Conservation (phyloP, 2,329 filamentous ascomycete species). For the Ustilaginoidea virens region DNA sequence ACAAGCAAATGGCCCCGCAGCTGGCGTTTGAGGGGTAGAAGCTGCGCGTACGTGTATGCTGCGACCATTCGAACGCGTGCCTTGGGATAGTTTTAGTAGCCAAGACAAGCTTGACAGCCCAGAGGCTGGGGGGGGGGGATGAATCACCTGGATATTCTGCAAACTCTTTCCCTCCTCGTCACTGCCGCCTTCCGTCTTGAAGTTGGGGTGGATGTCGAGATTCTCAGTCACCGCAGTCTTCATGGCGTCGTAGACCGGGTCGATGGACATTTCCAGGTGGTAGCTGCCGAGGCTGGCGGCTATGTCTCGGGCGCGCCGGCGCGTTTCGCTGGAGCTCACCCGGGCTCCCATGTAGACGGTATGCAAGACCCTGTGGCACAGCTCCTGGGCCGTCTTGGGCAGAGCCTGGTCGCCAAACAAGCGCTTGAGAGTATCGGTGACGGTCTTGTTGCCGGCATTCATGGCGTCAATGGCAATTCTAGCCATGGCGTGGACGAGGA, state of each 20-base stretch:
- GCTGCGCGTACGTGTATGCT: no score
- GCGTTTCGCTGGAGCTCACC: slow-evolving; percentile 48
- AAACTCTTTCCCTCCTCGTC: slow-evolving; percentile 34
- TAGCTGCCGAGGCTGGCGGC: slow-evolving; percentile 48
- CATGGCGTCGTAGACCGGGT: slow-evolving; percentile 45
- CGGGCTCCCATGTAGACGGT: slow-evolving; percentile 44
- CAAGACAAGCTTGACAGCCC: no score
- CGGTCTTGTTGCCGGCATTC: slow-evolving; percentile 12
- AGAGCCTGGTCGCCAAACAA: slow-evolving; percentile 15
- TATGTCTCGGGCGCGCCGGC: slow-evolving; percentile 47
- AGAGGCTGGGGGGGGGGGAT: no score
- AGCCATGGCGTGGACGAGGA: slow-evolving; percentile 32
- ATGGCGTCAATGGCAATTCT: slow-evolving; percentile 38
- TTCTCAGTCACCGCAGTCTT: slow-evolving; percentile 43
- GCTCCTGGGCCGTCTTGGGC: slow-evolving; percentile 39
- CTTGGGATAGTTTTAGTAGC: slow-evolving; percentile 15
- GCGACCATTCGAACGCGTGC: slow-evolving; percentile 1
- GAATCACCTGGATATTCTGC: slow-evolving; percentile 47
- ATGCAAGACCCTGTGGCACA: slow-evolving; percentile 25
- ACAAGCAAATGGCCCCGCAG: slow-evolving; percentile 9
- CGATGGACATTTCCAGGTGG: slow-evolving; percentile 60
- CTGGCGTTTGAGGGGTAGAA: slow-evolving; percentile 8
- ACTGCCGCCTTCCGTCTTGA: slow-evolving; percentile 44
- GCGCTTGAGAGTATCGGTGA: slow-evolving; percentile 10
- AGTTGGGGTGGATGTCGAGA: slow-evolving; percentile 25